Conservation (phyloP, 2,329 filamentous ascomycete species). For the Penicillium sp. region DNA sequence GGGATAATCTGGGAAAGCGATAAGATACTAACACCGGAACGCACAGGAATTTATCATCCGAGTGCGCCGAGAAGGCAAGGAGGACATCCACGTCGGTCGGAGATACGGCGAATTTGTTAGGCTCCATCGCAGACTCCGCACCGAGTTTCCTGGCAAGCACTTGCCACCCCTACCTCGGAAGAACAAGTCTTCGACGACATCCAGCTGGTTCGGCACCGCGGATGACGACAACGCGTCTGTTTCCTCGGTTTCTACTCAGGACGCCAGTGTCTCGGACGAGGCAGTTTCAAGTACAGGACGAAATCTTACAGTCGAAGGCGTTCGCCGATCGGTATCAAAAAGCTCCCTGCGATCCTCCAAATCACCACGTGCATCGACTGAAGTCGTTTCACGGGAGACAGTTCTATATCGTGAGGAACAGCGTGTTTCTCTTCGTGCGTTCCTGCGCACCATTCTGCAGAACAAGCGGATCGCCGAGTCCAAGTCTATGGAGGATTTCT, state of each 20-base stretch:
- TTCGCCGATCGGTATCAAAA: slow-evolving; percentile 31
- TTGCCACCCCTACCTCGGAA: slow-evolving; percentile 85
- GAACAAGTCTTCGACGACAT: slow-evolving; percentile 77
- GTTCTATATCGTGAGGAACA: slow-evolving; percentile 83
- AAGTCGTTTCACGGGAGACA: slow-evolving; percentile 47
- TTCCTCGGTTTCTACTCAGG: slow-evolving; percentile 75
- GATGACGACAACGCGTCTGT: slow-evolving; percentile 77
- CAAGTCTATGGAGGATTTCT: slow-evolving; percentile 79
- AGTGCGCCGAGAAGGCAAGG: slow-evolving; percentile 73
- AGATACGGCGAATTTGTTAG: slow-evolving; percentile 85
- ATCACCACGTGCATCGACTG: slow-evolving; percentile 42
- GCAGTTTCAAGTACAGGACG: slow-evolving; percentile 33
- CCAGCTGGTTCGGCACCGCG: slow-evolving; percentile 58
- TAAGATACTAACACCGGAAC: neutral
- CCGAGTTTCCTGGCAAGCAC: slow-evolving; percentile 87
- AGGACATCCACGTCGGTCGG: slow-evolving; percentile 77
- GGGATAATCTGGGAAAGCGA: no score
- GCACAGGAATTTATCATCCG: slow-evolving; percentile 84
- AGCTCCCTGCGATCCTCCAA: slow-evolving; percentile 33
- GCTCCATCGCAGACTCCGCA: slow-evolving; percentile 75
- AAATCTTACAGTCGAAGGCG: slow-evolving; percentile 33
- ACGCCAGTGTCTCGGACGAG: slow-evolving; percentile 49
- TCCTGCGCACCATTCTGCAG: slow-evolving; percentile 80
- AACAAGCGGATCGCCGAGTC: slow-evolving; percentile 83
- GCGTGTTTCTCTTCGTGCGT: slow-evolving; percentile 86